Conservation (phyloP, 768 basidiomycete genomes). For the Auricularia sp. region DNA sequence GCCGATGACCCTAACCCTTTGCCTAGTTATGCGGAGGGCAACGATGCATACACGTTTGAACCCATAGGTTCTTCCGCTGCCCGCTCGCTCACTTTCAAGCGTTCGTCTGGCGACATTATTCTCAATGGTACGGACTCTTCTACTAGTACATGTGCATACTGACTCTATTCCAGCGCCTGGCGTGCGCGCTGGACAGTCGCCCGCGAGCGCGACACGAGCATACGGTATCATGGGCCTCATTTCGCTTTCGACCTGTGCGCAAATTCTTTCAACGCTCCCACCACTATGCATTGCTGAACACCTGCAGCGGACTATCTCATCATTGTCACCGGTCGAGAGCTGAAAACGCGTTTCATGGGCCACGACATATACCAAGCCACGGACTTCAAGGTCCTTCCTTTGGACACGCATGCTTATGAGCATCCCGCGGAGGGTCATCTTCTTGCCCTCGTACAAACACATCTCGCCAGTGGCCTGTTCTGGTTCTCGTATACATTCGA, state of each 20-base stretch:
- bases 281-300: not conserved
- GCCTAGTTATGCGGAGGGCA: conserved; percentile 52
- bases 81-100: conserved; percentile 59
- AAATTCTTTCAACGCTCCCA: not conserved
- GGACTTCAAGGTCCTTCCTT: conserved; percentile 84
- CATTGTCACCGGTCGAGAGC: conserved; percentile 73
- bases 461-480: conserved; percentile 70
- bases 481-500: conserved; percentile 89
- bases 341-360: conserved; percentile 67
- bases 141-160: conserved; percentile 2
- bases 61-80: conserved; percentile 40
- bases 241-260: conserved; percentile 29
- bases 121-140: conserved; percentile 45
- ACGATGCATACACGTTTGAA: conserved; percentile 72
- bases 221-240: conserved; percentile 38
- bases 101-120: conserved; percentile 64
- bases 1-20: conserved; percentile 9
- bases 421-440: conserved; percentile 85
- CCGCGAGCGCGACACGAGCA: conserved; percentile 1
- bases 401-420: conserved; percentile 60
- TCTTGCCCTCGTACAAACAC: conserved; percentile 74
- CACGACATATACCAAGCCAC: conserved; percentile 84
- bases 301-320: conserved; percentile 83
- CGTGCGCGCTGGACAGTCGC: conserved; percentile 3
- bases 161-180: conserved; percentile 5